Conservation (phyloP, 2,329 filamentous ascomycete genomes). For the Fusarium fujikuroi region DNA sequence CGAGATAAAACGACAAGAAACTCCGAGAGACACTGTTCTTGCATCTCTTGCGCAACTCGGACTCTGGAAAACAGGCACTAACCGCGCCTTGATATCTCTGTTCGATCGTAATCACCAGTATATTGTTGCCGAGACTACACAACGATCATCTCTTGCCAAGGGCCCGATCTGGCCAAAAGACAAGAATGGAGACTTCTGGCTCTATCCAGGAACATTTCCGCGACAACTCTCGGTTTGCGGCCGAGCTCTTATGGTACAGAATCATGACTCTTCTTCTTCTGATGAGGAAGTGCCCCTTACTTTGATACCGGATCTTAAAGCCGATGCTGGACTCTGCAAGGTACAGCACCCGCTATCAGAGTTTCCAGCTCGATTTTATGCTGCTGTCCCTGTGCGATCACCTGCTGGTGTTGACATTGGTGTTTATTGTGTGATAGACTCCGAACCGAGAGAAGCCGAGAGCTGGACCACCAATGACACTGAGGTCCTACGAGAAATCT, state of each 20-base stretch:
- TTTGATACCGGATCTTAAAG: constrained; percentile 48
- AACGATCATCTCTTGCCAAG: constrained; percentile 51
- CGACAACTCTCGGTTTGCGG: constrained; percentile 45
- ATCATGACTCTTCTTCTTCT: background rate
- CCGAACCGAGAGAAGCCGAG: constrained; percentile 5
- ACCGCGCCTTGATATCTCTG: constrained; percentile 60
- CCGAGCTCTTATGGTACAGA: constrained; percentile 35
- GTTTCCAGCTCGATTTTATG: constrained; percentile 50
- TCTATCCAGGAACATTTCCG: constrained; percentile 45
- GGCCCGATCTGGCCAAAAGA: constrained; percentile 10
- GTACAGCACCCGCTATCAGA: constrained; percentile 36
- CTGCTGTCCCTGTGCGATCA: constrained; percentile 54
- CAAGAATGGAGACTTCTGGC: constrained; percentile 30
- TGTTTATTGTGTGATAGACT: constrained; percentile 49
- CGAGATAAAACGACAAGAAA: background rate
- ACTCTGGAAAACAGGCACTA: constrained; percentile 53
- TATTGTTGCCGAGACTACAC: constrained; percentile 61
- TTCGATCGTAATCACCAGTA: constrained; percentile 61
- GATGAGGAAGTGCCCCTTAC: constrained; percentile 46
- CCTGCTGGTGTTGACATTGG: constrained; percentile 54
- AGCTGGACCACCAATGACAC: constrained; percentile 44
- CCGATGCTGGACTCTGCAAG: constrained; percentile 45
- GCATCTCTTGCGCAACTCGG: constrained; percentile 62
- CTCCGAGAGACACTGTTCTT: constrained; percentile 50
- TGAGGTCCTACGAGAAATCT: constrained; percentile 42